Evolutionary conservation across 176 grass and related monocot species (phyloP), one percentile per base, ranked within the genome.

Genomic region (Lolium perenne): DNA sequence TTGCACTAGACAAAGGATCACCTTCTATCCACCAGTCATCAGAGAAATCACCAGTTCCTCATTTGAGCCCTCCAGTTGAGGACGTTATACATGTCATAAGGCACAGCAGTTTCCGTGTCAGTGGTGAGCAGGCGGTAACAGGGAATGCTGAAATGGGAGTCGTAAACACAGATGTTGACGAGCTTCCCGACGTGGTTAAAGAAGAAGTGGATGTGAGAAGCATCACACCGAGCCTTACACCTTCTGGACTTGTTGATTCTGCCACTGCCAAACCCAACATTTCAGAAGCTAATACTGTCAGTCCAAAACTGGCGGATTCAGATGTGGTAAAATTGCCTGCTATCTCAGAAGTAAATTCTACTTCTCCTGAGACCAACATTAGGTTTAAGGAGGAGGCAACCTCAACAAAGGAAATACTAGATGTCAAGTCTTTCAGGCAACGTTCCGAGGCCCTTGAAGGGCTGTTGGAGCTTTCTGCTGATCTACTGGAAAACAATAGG

Each of bases 341-440:
- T 84, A 41, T 41, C 17, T 71, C 69, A 15, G 90, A 97, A 87
- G 53, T 38, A 78, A 90, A 75, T 60, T 72, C 65, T 53, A 72
- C 62, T 75, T 54, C 80, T 82, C 76, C 64, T 32, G 93, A 92
- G 63, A 62, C 56, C 32, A 93, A 76, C 49, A 71, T 41, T 32
- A 71, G 32, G 8, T 61, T 58, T 11, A 98, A 98, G 84, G 89
- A 92, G 86, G 91, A 86, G 82, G 38, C 69, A 83, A 45, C 78
- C 68, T 86, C 90, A 25, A 84, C 84, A 56, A 98, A 94, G 83
- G 93, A 98, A 82, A 95, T 83, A 64, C 72, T 99, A 35, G 94
- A 97, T 78, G 92, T 99, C 10, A 99, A 94, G 23, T 99, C 97
- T 38, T 99, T 97, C 62, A 97, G 97, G 74, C 97, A 99, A 81